Evolutionary conservation across 2,329 filamentous ascomycete genomes (phyloP).

Genomic region (Aureobasidium pullulans): DNA sequence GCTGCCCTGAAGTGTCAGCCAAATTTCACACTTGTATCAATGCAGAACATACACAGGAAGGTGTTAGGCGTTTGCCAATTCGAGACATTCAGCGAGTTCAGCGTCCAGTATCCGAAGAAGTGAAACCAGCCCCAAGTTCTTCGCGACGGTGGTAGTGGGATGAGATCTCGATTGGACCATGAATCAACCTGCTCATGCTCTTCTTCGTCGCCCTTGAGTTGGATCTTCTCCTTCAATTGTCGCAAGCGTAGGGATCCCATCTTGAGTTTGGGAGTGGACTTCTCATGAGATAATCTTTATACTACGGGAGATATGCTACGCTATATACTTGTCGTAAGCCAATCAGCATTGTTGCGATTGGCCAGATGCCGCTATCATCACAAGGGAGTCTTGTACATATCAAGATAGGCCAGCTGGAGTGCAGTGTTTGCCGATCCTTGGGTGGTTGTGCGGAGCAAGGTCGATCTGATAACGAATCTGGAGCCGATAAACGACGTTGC

Average conservation of each 20-base stretch:
- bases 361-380: too few relatives aligned
- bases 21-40: too few relatives aligned
- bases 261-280: not conserved
- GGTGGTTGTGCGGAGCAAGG: not conserved
- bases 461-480: not conserved
- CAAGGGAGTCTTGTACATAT: not conserved
- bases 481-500: not conserved
- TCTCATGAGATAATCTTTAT: too few relatives aligned
- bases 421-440: not conserved
- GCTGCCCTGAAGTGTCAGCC: not conserved
- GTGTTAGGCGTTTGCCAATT: conserved; percentile 11
- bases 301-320: too few relatives aligned
- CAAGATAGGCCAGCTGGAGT: not conserved
- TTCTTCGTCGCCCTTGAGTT: not conserved
- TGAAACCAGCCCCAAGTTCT: conserved; percentile 7
- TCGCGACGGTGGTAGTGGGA: not conserved
- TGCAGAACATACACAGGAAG: not conserved
- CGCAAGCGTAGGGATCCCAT: not conserved
- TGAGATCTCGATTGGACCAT: conserved; percentile 2
- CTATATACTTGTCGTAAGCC: too few relatives aligned
- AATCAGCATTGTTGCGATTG: too few relatives aligned
- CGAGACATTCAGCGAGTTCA: conserved; percentile 6
- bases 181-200: not conserved
- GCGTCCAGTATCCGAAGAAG: conserved; percentile 9
- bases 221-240: not conserved